Evolutionary conservation across 2,329 filamentous ascomycete species (phyloP).

Genomic region (Xylaria sp.): DNA sequence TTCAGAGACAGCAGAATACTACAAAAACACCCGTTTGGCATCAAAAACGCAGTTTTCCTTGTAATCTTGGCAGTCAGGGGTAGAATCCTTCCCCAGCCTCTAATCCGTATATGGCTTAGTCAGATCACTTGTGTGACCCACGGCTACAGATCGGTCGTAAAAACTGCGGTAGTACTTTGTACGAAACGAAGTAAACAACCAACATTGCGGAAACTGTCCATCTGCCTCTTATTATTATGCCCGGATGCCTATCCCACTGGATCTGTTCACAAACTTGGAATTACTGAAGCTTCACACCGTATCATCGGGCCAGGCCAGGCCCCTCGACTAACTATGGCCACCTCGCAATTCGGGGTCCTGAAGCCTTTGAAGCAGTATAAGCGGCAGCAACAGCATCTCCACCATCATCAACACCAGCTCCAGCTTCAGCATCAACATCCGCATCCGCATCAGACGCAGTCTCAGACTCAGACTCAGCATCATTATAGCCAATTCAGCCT

Average conservation of each 20-base stretch:
- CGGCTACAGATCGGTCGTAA: too few relatives aligned
- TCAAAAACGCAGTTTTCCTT: too few relatives aligned
- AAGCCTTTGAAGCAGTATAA: constrained; percentile 23
- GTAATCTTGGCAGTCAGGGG: too few relatives aligned
- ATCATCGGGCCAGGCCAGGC: constrained; percentile 2
- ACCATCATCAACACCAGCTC: background rate
- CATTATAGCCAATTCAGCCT: constrained; percentile 12
- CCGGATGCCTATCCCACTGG: background rate
- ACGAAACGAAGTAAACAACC: background rate
- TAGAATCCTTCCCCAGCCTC: too few relatives aligned
- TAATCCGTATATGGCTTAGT: too few relatives aligned
- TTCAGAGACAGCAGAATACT: too few relatives aligned
- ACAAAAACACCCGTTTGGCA: too few relatives aligned
- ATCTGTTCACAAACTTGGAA: too few relatives aligned
- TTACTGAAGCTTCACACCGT: background rate
- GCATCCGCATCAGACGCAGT: background rate
- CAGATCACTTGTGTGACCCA: too few relatives aligned
- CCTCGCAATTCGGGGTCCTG: constrained; percentile 22
- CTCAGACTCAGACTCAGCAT: background rate
- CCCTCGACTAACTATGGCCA: constrained; percentile 19
- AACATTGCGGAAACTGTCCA: background rate
- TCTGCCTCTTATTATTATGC: background rate
- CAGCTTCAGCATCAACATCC: background rate
- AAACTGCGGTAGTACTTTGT: too few relatives aligned
- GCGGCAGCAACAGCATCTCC: constrained; percentile 12